Evolutionary conservation across 441 rosid species (phyloP), one percentile per base, ranked within the genome.

Genomic region (Syzygium malaccense): DNA sequence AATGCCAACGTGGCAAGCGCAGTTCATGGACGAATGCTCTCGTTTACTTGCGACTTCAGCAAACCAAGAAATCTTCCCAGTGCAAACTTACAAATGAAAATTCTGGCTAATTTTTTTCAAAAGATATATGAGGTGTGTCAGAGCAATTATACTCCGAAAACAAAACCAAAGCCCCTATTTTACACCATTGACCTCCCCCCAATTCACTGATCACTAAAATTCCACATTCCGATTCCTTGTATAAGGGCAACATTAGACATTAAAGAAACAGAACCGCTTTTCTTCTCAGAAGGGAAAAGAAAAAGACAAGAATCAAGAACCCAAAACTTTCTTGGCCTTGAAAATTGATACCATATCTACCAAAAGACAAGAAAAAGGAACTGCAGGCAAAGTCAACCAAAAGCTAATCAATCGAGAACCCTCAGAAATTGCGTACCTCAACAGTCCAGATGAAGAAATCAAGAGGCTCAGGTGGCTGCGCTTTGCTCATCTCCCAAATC

Each of bases 401-500:
- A 32, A 85, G 86, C 88, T 48, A 48, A 55, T 33, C 45, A 55
- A 37, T 86, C 25, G 37, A 78, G 64, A 55, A 54, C 20, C 58
- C 83, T 87, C 26, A 32, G 51, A 85, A 71, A 60, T 14, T 25
- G 84, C 41, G 79, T 96, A 98, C 99, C 99, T 98, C 98, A 86
- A 97, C 95, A 91, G 99, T 98, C 99, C 99, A 98, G 91, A 98
- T 96, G 96, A 98, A 98, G 98, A 98, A 98, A 97, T 98, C 99
- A 87, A 98, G 99, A 53, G 99, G 99, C 95, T 98, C 99, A 1
- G 99, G 99, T 2, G 95, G 95, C 86, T 91, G 94, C 71, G 93
- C 98, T 95, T 93, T 97, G 93, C 92, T 97, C 98, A 98, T 98
- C 87, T 92, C 94, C 89, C 91, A 53, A 86, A 83, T 86, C 64